Conservation (phyloP, 2,329 filamentous ascomycete species). For the Calcarisporium arbuscula region DNA sequence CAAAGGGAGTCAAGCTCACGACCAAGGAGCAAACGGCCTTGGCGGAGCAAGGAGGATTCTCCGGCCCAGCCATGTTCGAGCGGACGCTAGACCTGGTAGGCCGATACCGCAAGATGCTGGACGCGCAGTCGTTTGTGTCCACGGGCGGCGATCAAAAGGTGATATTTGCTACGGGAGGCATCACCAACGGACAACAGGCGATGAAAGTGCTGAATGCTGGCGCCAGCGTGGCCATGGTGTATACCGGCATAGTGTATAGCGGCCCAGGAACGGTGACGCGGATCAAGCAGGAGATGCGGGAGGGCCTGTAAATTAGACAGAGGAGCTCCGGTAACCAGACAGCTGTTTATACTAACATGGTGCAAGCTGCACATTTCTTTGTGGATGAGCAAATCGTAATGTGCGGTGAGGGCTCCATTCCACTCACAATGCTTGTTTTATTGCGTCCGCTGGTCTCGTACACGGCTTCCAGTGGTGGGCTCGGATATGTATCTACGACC, state of each 20-base stretch:
- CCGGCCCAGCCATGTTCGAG: slow-evolving; percentile 82
- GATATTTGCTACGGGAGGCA: slow-evolving; percentile 89
- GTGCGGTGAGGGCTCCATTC: no score
- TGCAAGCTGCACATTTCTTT: no score
- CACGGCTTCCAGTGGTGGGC: no score
- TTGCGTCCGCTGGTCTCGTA: no score
- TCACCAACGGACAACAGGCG: slow-evolving; percentile 82
- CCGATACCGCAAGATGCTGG: slow-evolving; percentile 67
- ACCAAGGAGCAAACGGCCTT: slow-evolving; percentile 61
- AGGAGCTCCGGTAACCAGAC: no score
- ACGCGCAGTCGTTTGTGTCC: slow-evolving; percentile 34
- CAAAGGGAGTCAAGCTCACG: slow-evolving; percentile 59
- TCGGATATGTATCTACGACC: no score
- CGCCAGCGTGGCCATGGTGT: slow-evolving; percentile 85
- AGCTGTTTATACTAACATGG: no score
- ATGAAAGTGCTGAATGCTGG: slow-evolving; percentile 78
- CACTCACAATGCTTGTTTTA: no score
- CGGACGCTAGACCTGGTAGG: slow-evolving; percentile 72
- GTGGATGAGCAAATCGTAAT: no score
- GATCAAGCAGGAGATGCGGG: slow-evolving; percentile 58
- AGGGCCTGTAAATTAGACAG: slow-evolving; percentile 28
- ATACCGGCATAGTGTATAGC: slow-evolving; percentile 67
- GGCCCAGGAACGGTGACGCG: slow-evolving; percentile 58
- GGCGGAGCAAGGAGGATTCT: slow-evolving; percentile 79
- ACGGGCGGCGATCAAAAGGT: slow-evolving; percentile 55